Evolutionary conservation across 1,139 yeast genomes (phyloP).

Genomic region (Taiozyma sp.): DNA sequence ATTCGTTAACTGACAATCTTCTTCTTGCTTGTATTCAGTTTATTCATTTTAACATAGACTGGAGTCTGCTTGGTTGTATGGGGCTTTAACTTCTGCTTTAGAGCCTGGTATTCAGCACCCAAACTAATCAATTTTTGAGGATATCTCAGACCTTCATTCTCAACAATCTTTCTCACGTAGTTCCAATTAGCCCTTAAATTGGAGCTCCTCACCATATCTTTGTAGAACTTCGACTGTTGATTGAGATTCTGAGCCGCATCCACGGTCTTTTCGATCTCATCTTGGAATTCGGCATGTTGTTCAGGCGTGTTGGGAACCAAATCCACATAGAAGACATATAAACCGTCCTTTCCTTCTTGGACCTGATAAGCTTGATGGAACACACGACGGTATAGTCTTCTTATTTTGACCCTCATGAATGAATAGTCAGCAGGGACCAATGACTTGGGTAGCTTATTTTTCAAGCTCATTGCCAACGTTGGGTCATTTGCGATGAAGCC

Average conservation of each 20-base stretch:
- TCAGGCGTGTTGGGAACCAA: constrained; percentile 33
- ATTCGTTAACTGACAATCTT: background rate
- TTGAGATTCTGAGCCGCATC: constrained; percentile 23
- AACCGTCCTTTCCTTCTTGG: constrained; percentile 36
- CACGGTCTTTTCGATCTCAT: constrained; percentile 30
- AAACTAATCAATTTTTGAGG: constrained; percentile 3
- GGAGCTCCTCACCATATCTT: constrained; percentile 25
- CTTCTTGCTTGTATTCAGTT: background rate
- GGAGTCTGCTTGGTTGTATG: background rate
- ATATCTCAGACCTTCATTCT: constrained; percentile 15
- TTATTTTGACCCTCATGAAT: constrained; percentile 32
- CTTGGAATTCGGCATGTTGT: constrained; percentile 30
- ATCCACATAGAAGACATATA: constrained; percentile 36
- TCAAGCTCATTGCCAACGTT: constrained; percentile 8
- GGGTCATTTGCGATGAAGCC: constrained; percentile 24
- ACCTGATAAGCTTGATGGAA: constrained; percentile 27
- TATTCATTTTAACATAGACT: background rate
- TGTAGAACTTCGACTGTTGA: constrained; percentile 8
- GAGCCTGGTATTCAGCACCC: background rate
- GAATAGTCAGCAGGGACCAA: constrained; percentile 36
- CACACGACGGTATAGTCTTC: constrained; percentile 34
- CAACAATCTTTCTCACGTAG: constrained; percentile 18
- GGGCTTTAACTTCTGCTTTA: background rate
- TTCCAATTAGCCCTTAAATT: constrained; percentile 25
- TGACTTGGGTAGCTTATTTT: constrained; percentile 21